Conservation (phyloP, 2,329 filamentous ascomycete genomes). For the Nemania sp. region DNA sequence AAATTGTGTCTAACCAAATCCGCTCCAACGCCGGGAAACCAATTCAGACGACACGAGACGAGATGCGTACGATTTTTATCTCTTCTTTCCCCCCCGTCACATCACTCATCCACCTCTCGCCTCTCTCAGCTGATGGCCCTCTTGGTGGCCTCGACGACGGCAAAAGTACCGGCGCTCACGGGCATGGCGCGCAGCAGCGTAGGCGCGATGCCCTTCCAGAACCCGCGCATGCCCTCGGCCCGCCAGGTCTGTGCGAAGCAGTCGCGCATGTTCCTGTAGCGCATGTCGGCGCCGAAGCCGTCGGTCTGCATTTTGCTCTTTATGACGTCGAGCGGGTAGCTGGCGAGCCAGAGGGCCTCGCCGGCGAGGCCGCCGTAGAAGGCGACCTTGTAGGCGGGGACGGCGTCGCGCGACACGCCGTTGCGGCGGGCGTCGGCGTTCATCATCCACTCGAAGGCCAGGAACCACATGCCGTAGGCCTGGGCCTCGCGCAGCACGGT, state of each 20-base stretch:
- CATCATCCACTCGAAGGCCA: slow-evolving; percentile 96
- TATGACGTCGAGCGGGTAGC: slow-evolving; percentile 95
- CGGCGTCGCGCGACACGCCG: slow-evolving; percentile 72
- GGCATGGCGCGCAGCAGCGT: slow-evolving; percentile 95
- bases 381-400: slow-evolving; percentile 84
- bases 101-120: neutral
- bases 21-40: slow-evolving; percentile 19
- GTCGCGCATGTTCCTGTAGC: slow-evolving; percentile 82
- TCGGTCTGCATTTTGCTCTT: slow-evolving; percentile 99
- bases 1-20: slow-evolving; percentile 1
- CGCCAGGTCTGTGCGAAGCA: slow-evolving; percentile 84
- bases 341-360: slow-evolving; percentile 89
- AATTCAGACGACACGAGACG: slow-evolving; percentile 11
- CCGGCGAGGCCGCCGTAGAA: slow-evolving; percentile 91
- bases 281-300: slow-evolving; percentile 74
- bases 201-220: slow-evolving; percentile 93
- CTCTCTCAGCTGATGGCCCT: slow-evolving; percentile 55
- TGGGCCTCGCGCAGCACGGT: slow-evolving; percentile 88
- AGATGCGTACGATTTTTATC: slow-evolving; percentile 1
- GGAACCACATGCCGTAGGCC: slow-evolving; percentile 95
- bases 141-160: slow-evolving; percentile 73
- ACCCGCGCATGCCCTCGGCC: slow-evolving; percentile 76
- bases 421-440: slow-evolving; percentile 83
- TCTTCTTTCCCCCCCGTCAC: slow-evolving; percentile 5
- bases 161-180: slow-evolving; percentile 96